phyloP scores from a whole-genome alignment of 371 early-diverging fungal genomes.

The Rozella allomycis region DNA sequence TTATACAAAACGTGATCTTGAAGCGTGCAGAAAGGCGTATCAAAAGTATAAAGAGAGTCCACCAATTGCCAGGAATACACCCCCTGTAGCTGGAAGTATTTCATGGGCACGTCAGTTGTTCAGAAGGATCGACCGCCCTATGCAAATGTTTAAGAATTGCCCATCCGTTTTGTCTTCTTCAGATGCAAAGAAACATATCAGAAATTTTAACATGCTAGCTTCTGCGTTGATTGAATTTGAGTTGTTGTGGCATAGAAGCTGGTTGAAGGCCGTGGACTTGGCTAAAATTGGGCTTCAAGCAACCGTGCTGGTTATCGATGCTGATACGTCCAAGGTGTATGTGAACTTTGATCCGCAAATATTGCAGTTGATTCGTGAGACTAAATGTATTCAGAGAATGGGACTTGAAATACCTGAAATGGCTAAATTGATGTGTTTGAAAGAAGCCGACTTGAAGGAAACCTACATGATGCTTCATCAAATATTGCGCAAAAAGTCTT shows the following conservation, averaged over 20 bases:
- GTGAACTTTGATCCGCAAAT: conserved; percentile 38
- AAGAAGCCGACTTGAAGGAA: conserved; percentile 28
- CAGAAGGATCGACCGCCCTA: conserved; percentile 28
- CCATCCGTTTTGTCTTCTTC: conserved; percentile 19
- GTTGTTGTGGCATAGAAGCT: conserved; percentile 26
- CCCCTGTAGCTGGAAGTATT: conserved; percentile 33
- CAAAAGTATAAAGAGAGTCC: conserved; percentile 31
- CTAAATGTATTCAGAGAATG: conserved; percentile 20
- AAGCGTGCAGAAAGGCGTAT: conserved; percentile 33
- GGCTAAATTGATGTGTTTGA: conserved; percentile 18
- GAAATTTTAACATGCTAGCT: conserved; percentile 36
- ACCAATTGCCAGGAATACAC: conserved; percentile 29
- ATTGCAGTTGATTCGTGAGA: conserved; percentile 29
- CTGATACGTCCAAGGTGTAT: conserved; percentile 20
- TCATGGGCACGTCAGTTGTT: conserved; percentile 34
- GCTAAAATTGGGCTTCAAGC: conserved; percentile 34
- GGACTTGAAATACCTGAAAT: conserved; percentile 27
- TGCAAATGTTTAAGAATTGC: conserved; percentile 22
- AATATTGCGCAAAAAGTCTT: conserved; percentile 17
- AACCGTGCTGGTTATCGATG: conserved; percentile 24
- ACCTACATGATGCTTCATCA: conserved; percentile 14
- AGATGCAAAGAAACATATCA: conserved; percentile 34
- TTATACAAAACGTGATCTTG: conserved; percentile 28
- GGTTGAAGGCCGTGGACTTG: conserved; percentile 28
- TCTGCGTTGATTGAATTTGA: conserved; percentile 35